Percentiles rank a stretch among this genome's conserved stretches.
Conservation (phyloP, 345 rosid species). For the Turritis glabra region DNA sequence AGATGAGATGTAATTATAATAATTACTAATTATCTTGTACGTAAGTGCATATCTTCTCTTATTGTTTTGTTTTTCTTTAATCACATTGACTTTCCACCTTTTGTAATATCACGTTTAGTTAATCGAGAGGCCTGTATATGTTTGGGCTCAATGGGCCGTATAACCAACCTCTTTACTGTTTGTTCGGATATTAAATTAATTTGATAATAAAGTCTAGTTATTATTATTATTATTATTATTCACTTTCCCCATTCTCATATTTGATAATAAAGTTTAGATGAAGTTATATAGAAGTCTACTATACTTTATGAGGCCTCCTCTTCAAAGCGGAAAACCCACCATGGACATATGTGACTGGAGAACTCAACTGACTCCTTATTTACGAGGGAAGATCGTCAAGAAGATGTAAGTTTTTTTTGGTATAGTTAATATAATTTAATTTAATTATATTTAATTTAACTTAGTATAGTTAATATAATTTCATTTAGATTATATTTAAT, state of each 20-base stretch:
- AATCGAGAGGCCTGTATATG: not conserved
- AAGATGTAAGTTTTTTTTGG: conserved; percentile 34
- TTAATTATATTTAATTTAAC: too few relatives aligned
- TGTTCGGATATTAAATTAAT: too few relatives aligned
- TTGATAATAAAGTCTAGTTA: too few relatives aligned
- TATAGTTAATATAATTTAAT: too few relatives aligned
- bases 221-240: too few relatives aligned
- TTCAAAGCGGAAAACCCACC: conserved; percentile 34
- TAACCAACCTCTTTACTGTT: too few relatives aligned
- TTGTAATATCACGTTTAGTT: not conserved
- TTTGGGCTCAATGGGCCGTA: not conserved
- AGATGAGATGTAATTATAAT: conserved; percentile 19
- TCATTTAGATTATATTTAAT: too few relatives aligned
- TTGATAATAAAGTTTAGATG: too few relatives aligned
- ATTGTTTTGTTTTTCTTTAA: not conserved
- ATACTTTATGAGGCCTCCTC: conserved; percentile 1
- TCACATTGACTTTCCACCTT: not conserved
- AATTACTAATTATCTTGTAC: not conserved
- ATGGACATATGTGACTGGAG: conserved; percentile 54
- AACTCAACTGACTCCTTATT: conserved; percentile 43
- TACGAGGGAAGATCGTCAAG: conserved; percentile 52
- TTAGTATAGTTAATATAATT: too few relatives aligned
- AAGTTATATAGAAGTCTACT: too few relatives aligned
- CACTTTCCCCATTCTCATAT: too few relatives aligned
- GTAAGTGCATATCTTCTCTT: not conserved